Conservation (phyloP, 1,284 basidiomycete species). For the Boletus smithii region DNA sequence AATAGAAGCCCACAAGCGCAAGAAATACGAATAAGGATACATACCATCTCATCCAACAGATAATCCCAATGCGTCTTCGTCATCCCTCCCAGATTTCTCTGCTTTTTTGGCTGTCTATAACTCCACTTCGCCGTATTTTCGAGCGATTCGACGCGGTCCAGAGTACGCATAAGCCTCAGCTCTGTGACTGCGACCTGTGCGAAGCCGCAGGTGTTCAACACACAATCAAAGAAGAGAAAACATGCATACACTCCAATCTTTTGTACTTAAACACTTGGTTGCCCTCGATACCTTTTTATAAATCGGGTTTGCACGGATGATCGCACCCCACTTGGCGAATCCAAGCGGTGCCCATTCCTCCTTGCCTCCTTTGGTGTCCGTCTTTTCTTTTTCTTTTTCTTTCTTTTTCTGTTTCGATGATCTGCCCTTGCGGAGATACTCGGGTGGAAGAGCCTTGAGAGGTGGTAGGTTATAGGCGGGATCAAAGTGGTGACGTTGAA, state of each 20-base stretch:
- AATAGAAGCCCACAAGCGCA: background rate
- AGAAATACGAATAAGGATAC: constrained; percentile 23
- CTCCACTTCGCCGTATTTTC: constrained; percentile 87
- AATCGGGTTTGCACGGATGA: constrained; percentile 68
- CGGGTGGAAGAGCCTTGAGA: constrained; percentile 56
- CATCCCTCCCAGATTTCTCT: constrained; percentile 74
- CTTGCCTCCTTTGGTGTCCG: constrained; percentile 51
- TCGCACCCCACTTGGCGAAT: constrained; percentile 67
- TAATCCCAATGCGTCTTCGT: constrained; percentile 95
- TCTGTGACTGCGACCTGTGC: constrained; percentile 73
- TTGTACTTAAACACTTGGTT: constrained; percentile 70
- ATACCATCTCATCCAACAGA: constrained; percentile 93
- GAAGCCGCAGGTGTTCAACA: constrained; percentile 1
- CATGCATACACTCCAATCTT: constrained; percentile 71
- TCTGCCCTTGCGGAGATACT: constrained; percentile 61
- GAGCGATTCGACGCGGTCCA: constrained; percentile 83
- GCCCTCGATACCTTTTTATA: constrained; percentile 64
- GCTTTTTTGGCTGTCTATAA: constrained; percentile 94
- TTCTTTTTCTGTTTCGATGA: constrained; percentile 55
- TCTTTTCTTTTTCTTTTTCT: constrained; percentile 50
- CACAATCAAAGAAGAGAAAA: background rate
- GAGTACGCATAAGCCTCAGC: constrained; percentile 70
- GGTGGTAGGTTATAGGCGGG: constrained; percentile 59
- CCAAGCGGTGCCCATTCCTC: constrained; percentile 69
- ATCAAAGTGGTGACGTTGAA: constrained; percentile 40